Percentiles rank a stretch among this genome's conserved stretches.
Conservation (phyloP, 176 grass and related monocot species). For the Olyra latifolia region DNA sequence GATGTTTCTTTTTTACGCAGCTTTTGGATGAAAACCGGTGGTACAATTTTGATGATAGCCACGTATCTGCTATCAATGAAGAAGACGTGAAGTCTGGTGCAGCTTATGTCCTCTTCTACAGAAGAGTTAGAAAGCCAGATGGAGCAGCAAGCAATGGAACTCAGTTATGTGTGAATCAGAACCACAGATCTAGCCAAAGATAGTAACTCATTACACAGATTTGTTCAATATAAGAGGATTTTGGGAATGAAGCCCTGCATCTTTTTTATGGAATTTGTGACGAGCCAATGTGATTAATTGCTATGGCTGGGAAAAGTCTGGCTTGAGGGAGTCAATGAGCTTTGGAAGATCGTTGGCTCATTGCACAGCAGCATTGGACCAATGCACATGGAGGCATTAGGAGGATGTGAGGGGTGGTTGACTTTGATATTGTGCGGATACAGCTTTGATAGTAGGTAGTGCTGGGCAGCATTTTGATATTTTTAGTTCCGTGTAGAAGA, state of each 20-base stretch:
- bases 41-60: constrained; percentile 99
- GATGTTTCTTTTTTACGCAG: constrained; percentile 53
- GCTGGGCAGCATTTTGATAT: not conserved
- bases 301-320: not conserved
- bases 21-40: constrained; percentile 87
- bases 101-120: constrained; percentile 97
- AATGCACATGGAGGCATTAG: not conserved
- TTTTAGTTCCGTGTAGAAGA: constrained; percentile 11
- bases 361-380: not conserved
- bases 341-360: not conserved
- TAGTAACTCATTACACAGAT: constrained; percentile 37
- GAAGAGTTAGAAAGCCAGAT: constrained; percentile 69
- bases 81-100: constrained; percentile 94
- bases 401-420: not conserved
- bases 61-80: constrained; percentile 80
- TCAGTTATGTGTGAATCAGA: constrained; percentile 45
- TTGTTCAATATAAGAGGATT: constrained; percentile 17
- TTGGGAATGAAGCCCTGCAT: not conserved
- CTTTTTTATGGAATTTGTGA: not conserved
- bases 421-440: constrained; percentile 18
- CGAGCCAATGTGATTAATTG: constrained; percentile 4
- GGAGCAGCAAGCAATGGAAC: constrained; percentile 53
- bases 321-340: not conserved
- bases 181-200: constrained; percentile 55
- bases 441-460: not conserved